phyloP scores from a whole-genome alignment of 768 basidiomycete genomes.

The Cystofilobasidium bisporidii region DNA sequence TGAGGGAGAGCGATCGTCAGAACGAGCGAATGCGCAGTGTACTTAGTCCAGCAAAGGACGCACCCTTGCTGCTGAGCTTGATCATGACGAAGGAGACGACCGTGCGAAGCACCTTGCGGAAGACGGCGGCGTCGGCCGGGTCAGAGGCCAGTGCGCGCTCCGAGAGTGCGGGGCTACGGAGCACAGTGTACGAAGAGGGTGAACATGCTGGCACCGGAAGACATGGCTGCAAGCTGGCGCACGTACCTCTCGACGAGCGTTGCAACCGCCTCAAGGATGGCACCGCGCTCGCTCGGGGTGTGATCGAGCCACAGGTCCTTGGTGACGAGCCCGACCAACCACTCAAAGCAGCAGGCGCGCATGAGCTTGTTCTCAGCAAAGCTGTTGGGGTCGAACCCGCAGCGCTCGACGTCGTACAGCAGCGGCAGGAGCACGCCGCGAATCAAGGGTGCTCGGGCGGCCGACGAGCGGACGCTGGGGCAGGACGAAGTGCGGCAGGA shows the following conservation, averaged over 20 bases:
- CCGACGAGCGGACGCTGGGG: slow-evolving; percentile 8
- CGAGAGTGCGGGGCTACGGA: slow-evolving; percentile 39
- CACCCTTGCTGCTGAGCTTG: slow-evolving; percentile 43
- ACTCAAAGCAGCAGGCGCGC: slow-evolving; percentile 39
- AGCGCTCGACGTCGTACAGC: slow-evolving; percentile 38
- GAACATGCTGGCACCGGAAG: background rate
- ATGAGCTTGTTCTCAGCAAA: slow-evolving; percentile 32
- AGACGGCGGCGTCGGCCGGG: slow-evolving; percentile 32
- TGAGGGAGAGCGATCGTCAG: background rate
- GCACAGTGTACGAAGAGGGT: too few relatives aligned
- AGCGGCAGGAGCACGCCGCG: slow-evolving; percentile 37
- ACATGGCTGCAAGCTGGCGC: background rate
- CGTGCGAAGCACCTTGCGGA: slow-evolving; percentile 38
- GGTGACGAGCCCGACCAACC: slow-evolving; percentile 37
- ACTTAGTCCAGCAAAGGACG: background rate
- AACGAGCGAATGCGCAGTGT: background rate
- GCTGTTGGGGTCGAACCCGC: slow-evolving; percentile 31
- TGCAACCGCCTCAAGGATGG: slow-evolving; percentile 42
- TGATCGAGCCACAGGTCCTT: slow-evolving; percentile 41
- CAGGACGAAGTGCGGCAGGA: too few relatives aligned
- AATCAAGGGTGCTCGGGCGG: slow-evolving; percentile 32
- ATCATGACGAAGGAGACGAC: slow-evolving; percentile 42
- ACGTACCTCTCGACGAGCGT: slow-evolving; percentile 41
- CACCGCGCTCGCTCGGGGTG: slow-evolving; percentile 42
- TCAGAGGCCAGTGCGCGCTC: slow-evolving; percentile 35